Conservation (phyloP, 352 stramenopile genomes). For the Poterioochromonas sp. region DNA sequence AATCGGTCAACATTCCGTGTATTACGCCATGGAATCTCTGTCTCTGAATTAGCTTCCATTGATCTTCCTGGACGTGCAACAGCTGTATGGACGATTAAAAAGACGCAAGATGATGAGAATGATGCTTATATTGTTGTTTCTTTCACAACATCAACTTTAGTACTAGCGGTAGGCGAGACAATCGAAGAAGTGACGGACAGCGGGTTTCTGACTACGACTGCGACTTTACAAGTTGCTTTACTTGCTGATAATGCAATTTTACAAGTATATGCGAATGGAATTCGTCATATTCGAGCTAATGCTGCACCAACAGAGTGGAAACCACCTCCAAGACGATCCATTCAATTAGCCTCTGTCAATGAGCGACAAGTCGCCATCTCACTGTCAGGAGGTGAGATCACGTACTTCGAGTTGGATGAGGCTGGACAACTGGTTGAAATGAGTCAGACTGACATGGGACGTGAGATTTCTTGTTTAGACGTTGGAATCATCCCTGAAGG, state of each 20-base stretch:
- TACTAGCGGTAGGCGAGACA: constrained; percentile 81
- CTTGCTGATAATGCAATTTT: constrained; percentile 78
- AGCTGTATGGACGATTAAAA: constrained; percentile 42
- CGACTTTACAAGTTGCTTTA: constrained; percentile 85
- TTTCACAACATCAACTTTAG: constrained; percentile 96
- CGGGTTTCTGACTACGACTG: constrained; percentile 84
- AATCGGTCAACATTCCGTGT: constrained; percentile 85
- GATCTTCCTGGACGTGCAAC: constrained; percentile 86
- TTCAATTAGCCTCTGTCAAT: constrained; percentile 91
- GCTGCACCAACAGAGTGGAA: constrained; percentile 91
- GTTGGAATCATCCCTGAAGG: constrained; percentile 85
- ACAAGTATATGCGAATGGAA: constrained; percentile 78
- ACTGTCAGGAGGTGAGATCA: constrained; percentile 82
- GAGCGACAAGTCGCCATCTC: constrained; percentile 90
- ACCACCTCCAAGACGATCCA: constrained; percentile 76
- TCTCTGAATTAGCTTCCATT: constrained; percentile 91
- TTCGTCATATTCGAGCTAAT: constrained; percentile 86
- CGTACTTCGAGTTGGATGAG: constrained; percentile 95
- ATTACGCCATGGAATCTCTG: constrained; percentile 84
- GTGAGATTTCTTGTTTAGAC: constrained; percentile 94
- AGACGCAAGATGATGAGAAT: neutral
- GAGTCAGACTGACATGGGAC: constrained; percentile 81
- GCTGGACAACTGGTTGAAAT: constrained; percentile 82
- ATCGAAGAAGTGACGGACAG: constrained; percentile 93
- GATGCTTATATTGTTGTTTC: constrained; percentile 96